Evolutionary conservation across 805 yeast genomes (phyloP), one percentile per base, ranked within the genome.

Genomic region (Candida krabiensis): DNA sequence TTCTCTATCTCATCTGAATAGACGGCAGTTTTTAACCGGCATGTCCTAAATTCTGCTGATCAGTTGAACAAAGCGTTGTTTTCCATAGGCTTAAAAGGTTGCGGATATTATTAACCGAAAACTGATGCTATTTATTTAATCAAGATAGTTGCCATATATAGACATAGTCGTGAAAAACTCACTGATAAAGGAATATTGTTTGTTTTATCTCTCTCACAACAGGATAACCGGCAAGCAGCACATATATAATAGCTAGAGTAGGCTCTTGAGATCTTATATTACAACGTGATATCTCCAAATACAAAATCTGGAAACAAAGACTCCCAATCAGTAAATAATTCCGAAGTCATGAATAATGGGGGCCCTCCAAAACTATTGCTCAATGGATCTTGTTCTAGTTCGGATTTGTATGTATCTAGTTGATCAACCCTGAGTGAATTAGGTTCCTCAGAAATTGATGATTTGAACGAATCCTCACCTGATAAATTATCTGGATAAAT

Each of bases 341-440:
- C 75, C 2, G 76, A 68, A 2, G 75, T 71, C 77, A 73, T 71
- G 38, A 72, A 65, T 13, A 73, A 67, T 5, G 77, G 77, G 0
- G 77, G 78, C 2, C 78, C 77, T 3, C 78, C 77, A 44, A 73
- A 67, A 63, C 74, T 19, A 63, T 50, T 42, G 44, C 53, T 33
- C 57, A 23, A 17, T 17, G 22, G 56, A 19, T 23, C n/a, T n/a
- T 8, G 3, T 11, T 13, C 9, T 9, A n/a, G 4, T 14, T 28
- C 24, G 9, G 15, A 21, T 12, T 21, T 11, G 11, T 21, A 21
- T 7, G 11, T 11, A 11, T 21, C 24, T 11, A 7, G 7, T 7
- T 21, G 7, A 21, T 21, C 24, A 11, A 8, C 7, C 9, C 11
- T 21, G 11, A 11, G 11, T 21, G 11, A 7, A 21, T 21, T 11